Evolutionary conservation across 495 filamentous ascomycete species (phyloP), one percentile per base, ranked within the genome.

Genomic region (Venustampulla echinocandica): DNA sequence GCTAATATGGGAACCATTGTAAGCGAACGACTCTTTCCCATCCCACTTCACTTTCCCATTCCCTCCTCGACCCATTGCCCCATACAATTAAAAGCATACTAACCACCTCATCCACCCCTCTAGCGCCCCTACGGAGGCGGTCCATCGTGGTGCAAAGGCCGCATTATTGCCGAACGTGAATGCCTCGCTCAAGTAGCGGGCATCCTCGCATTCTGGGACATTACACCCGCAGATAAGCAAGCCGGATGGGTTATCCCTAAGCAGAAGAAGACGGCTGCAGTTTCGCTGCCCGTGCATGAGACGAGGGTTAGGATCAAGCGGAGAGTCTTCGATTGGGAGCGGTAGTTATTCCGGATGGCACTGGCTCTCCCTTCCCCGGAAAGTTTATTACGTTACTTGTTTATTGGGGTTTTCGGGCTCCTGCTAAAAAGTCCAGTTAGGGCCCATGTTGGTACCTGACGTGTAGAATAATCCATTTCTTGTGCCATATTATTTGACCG

Each of bases 111-210:
- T 6, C 27, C 7, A 30, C 7, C 13, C 13, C 27, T 30, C 7
- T 15, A 35, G 33, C 37, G 57, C 14, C 68, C 69, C 0, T 74
- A 70, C 53, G 70, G 74, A 46, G 53, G 46, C 18, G 65, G 42
- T 6, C 17, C 34, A 35, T 43, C 45, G 4, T 62, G 65, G 50
- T 65, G 60, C 36, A 61, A 62, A 46, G 64, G 61, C 3, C 35
- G 63, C 11, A 27, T 53, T 1, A 61, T 64, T 42, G 64, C 64
- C 1, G 63, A 66, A 50, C 60, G 47, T 17, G 59, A 64, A 48
- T 58, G 55, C 41, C 49, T 68, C 21, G 46, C 57, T 15, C 61
- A 64, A 20, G 54, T 63, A 2, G 67, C 64, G n/a, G 62, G 58
- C 11, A 52, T 68, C 3, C 37, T 69, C 5, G 52, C 54, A 14